phyloP scores from a whole-genome alignment of 2,329 filamentous ascomycete genomes.

The Penicillium sp. region DNA sequence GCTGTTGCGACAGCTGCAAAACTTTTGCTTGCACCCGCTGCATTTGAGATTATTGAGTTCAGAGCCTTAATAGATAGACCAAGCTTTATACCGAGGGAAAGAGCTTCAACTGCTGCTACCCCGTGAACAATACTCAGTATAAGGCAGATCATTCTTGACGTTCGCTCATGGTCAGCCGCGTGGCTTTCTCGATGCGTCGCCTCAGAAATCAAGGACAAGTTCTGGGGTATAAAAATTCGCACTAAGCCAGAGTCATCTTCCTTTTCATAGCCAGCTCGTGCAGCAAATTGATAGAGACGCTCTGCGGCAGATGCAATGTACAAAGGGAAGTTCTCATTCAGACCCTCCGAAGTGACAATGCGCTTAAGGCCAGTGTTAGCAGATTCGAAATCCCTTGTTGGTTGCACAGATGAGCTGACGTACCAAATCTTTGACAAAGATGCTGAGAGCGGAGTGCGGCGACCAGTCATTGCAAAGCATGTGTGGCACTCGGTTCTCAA shows the following conservation, averaged over 20 bases:
- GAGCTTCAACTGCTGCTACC: conserved; percentile 7
- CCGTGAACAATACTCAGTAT: conserved; percentile 9
- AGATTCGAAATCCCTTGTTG: too few species aligned
- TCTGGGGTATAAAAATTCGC: conserved; percentile 4
- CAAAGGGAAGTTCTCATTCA: conserved; percentile 6
- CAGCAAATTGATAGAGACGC: conserved; percentile 4
- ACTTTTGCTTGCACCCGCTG: conserved; percentile 7
- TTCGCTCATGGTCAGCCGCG: too few species aligned
- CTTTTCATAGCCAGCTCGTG: conserved; percentile 3
- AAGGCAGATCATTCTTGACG: not conserved
- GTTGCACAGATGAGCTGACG: too few species aligned
- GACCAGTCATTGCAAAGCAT: conserved; percentile 46
- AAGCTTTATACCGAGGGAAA: conserved; percentile 7
- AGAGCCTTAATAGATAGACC: conserved; percentile 1
- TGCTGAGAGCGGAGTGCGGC: conserved; percentile 30
- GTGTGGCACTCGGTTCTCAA: conserved; percentile 48
- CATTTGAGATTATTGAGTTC: conserved; percentile 8
- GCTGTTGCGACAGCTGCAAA: too few species aligned
- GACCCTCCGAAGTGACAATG: conserved; percentile 8
- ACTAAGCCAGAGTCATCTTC: conserved; percentile 9
- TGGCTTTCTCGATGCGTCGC: too few species aligned
- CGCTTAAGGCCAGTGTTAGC: too few species aligned
- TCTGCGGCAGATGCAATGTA: conserved; percentile 8
- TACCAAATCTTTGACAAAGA: conserved; percentile 30
- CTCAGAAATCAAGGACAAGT: conserved; percentile 2